Evolutionary conservation across 75 land plant species (phyloP).

Genomic region (Selaginella moellendorffii): DNA sequence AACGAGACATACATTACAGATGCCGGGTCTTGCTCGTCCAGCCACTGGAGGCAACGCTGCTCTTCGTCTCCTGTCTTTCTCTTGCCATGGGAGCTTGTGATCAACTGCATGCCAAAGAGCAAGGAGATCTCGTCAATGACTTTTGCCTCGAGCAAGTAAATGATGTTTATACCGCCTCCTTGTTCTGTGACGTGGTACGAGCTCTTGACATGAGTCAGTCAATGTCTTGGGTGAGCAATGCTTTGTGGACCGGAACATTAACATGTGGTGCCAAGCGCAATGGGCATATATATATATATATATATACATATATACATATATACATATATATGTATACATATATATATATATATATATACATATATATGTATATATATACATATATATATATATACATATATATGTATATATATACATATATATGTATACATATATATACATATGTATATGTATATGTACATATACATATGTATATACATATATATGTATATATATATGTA

Average conservation of each 20-base stretch:
- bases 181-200: too few species aligned
- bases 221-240: too few species aligned
- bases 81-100: too few species aligned
- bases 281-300: background rate
- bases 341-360: background rate
- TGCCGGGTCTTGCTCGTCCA: conserved; percentile 6
- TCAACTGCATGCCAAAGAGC: too few species aligned
- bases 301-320: background rate
- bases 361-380: background rate
- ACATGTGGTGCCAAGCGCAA: too few species aligned
- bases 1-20: conserved; percentile 12
- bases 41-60: conserved; percentile 10
- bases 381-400: background rate
- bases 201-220: too few species aligned
- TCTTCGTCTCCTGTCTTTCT: too few species aligned
- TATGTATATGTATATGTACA: background rate
- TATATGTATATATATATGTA: background rate
- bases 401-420: background rate
- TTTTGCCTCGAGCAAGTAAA: too few species aligned
- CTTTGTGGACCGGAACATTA: too few species aligned
- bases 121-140: too few species aligned
- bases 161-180: too few species aligned
- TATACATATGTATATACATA: background rate
- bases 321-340: background rate
- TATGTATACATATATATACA: background rate